Conservation (phyloP, 768 basidiomycete genomes). For the Kwoniella newhampshirensis region DNA sequence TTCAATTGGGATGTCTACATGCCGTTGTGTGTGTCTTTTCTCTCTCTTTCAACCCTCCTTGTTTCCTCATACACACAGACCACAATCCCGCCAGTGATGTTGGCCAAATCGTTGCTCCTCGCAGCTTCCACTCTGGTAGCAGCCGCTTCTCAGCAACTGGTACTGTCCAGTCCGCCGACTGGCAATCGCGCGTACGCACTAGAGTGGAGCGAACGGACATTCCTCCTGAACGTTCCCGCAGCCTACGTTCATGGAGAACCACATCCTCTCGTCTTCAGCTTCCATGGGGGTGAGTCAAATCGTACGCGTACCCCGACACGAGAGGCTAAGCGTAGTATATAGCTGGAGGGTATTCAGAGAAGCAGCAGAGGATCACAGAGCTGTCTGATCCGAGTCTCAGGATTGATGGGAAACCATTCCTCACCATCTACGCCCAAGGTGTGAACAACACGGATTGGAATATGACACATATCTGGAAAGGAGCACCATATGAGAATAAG, state of each 20-base stretch:
- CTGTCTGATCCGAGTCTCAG: slow-evolving; percentile 21
- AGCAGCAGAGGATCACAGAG: slow-evolving; percentile 25
- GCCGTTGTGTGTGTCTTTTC: too few species aligned
- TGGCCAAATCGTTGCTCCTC: too few species aligned
- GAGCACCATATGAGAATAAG: slow-evolving; percentile 29
- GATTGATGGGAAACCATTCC: slow-evolving; percentile 26
- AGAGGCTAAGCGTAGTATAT: background rate
- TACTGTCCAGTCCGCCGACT: too few species aligned
- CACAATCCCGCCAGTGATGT: too few species aligned
- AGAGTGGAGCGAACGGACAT: too few species aligned
- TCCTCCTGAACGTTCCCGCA: slow-evolving; percentile 8
- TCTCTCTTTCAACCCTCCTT: too few species aligned
- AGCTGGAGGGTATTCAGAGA: slow-evolving; percentile 30
- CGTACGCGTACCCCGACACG: background rate
- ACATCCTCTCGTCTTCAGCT: slow-evolving; percentile 31
- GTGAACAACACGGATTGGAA: slow-evolving; percentile 30
- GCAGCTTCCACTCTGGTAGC: too few species aligned
- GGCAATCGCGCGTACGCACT: too few species aligned
- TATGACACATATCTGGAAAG: slow-evolving; percentile 31
- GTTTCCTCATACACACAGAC: too few species aligned
- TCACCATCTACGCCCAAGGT: slow-evolving; percentile 33
- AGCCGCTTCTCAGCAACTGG: too few species aligned
- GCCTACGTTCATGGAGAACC: slow-evolving; percentile 8
- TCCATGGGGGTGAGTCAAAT: slow-evolving; percentile 31
- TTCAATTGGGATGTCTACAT: too few species aligned